Evolutionary conservation across 768 basidiomycete species (phyloP), one percentile per base, ranked within the genome.

Genomic region (Naematelia aurantialba): DNA sequence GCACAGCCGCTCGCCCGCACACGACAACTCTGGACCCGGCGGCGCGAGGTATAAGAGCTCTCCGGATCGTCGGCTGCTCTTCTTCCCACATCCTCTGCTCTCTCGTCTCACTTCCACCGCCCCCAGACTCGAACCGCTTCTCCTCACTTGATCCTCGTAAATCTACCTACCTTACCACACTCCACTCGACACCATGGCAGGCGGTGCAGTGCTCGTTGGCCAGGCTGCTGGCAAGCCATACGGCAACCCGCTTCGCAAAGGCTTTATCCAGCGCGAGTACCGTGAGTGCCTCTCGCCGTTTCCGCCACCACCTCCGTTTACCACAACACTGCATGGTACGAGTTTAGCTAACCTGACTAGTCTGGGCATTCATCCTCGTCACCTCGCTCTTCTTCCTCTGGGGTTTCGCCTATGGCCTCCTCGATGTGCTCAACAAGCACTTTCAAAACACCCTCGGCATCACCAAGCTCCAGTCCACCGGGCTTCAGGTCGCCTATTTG

Each of bases 301-400:
- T 25, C 4, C 42, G 8, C 46, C 10, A 14, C 21, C 19, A 42
- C 4, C 4, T 44, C 42, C n/a, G 42, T 12, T 44, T 44, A 44
- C n/a, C 42, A 44, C 42, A 12, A 44, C 42, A 30, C 47, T n/a
- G 48, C 12, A 39, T 21, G 2, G 1, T 29, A 19, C n/a, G 5
- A n/a, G 19, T 25, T 3, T 3, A 10, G 50, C 59, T 60, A 25
- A 55, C 34, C 13, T 2, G 1, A 17, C 1, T 47, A 61, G 59
- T 76, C 25, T 85, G 81, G 70, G 81, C 87, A 5, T 89, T 87
- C 72, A 79, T 79, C 39, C 82, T 88, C 55, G 85, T 89, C 59
- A 88, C 87, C 19, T 83, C 86, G 11, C 79, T 88, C 29, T 88
- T 88, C 81, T 88, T 88, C 76, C 85, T 86, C 26, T 86, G 85